Evolutionary conservation across 331 rosid species (phyloP).

Genomic region (Stylosanthes scabra): DNA sequence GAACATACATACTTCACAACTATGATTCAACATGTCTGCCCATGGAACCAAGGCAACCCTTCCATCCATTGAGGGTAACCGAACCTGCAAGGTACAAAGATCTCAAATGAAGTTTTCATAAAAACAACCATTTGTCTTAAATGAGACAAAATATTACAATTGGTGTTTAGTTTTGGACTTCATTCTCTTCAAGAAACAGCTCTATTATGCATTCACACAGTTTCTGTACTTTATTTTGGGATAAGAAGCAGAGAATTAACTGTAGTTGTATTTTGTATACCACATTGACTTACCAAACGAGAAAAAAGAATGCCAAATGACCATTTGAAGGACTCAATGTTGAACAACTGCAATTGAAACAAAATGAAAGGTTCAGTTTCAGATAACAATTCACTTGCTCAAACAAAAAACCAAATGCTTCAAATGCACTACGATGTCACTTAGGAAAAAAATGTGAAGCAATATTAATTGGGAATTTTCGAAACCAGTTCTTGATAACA

Average conservation of each 20-base stretch:
- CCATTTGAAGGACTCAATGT: slow-evolving; percentile 93
- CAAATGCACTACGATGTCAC: neutral
- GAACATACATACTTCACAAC: slow-evolving; percentile 78
- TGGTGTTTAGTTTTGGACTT: slow-evolving; percentile 18
- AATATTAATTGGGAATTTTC: slow-evolving; percentile 13
- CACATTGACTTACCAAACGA: slow-evolving; percentile 77
- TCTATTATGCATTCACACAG: neutral
- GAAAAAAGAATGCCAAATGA: slow-evolving; percentile 99
- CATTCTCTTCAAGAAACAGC: slow-evolving; percentile 11
- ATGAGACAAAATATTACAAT: slow-evolving; percentile 15
- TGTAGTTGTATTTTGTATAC: slow-evolving; percentile 24
- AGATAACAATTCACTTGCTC: slow-evolving; percentile 5
- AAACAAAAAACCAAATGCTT: slow-evolving; percentile 19
- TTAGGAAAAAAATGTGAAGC: neutral
- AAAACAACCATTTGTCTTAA: slow-evolving; percentile 13
- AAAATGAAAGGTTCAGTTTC: slow-evolving; percentile 35
- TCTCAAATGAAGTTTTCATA: slow-evolving; percentile 33
- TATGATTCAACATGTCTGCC: slow-evolving; percentile 99
- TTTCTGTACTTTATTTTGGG: neutral
- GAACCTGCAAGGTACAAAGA: slow-evolving; percentile 64
- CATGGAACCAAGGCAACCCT: slow-evolving; percentile 95
- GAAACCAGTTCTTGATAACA: neutral
- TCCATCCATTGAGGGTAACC: slow-evolving; percentile 88
- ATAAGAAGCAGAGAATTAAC: slow-evolving; percentile 19
- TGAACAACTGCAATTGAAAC: slow-evolving; percentile 76